phyloP scores from a whole-genome alignment of 345 rosid species.

The rapeseed (Brassica napus) region DNA sequence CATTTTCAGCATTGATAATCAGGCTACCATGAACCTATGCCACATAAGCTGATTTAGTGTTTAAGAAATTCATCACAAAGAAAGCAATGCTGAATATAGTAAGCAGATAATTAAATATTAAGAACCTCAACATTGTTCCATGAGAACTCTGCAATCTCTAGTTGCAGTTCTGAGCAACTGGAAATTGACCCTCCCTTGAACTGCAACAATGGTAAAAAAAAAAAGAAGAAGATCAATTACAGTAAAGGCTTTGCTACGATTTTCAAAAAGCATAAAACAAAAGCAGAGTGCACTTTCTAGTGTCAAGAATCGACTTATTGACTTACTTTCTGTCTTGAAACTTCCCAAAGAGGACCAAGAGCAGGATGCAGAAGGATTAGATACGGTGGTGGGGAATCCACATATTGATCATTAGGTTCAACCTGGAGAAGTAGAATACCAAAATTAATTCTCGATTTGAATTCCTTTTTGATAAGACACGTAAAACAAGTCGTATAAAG shows the following conservation, averaged over 20 bases:
- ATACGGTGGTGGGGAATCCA: constrained; percentile 74
- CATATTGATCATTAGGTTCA: constrained; percentile 64
- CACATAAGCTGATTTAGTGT: constrained; percentile 9
- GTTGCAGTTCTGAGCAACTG: constrained; percentile 74
- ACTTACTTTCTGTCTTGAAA: constrained; percentile 75
- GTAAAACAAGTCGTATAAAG: background rate
- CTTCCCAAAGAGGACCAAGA: constrained; percentile 96
- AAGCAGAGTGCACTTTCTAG: background rate
- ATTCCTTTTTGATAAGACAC: background rate
- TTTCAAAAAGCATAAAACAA: background rate
- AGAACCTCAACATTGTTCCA: constrained; percentile 90
- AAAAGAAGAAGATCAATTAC: background rate
- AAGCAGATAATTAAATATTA: background rate
- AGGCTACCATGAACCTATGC: constrained; percentile 86
- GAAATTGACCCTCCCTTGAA: constrained; percentile 77
- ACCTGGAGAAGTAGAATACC: constrained; percentile 44
- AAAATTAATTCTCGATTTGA: constrained; percentile 4
- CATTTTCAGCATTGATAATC: constrained; percentile 64
- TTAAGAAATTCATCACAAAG: constrained; percentile 1
- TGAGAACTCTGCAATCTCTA: constrained; percentile 84
- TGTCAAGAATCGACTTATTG: constrained; percentile 15
- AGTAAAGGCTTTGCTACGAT: background rate
- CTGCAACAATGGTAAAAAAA: constrained; percentile 42
- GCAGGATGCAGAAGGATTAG: constrained; percentile 92
- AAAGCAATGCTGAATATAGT: constrained; percentile 17